Base-by-base conservation (phyloP, 2,329 filamentous ascomycete species). In the Monascus ruber region DNA sequence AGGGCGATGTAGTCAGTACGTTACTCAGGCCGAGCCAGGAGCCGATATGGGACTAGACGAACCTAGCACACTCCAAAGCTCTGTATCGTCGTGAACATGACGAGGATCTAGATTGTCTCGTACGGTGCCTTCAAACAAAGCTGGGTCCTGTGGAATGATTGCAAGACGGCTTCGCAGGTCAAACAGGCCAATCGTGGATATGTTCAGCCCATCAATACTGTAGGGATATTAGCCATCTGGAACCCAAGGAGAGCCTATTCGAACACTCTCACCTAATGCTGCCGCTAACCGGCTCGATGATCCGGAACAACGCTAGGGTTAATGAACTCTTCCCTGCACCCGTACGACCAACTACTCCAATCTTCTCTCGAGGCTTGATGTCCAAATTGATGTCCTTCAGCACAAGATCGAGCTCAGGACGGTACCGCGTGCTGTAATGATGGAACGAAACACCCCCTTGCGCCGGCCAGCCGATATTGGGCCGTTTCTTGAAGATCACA, bases 141-240 rank as follows among this genome's bases (percentile, higher is more conserved):
- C 89, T 26, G 91, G 89, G 64, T 98, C 93, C 60, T 98, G 91
- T 4, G 93, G 91, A 49, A 98, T 98, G 55, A 98, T 98, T 39
- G 91, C 89, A 35, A 98, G 72, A 42, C 91, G 81, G 40, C 88
- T 77, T 40, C 91, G 80, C 40, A 98, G 73, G 61, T 98, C 91
- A 39, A 94, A 66, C 38, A 98, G 68, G 2, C 91, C 91, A 54
- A 98, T 95, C 3, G 77, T 79, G 39, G 85, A 89, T 8, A 91
- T 94, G 64, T 95, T 84, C 39, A 98, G 68, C 34, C 77, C 74
- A 63, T 98, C 91, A 54, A 98, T 94, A 51, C 78, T 83, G 36
- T 35, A 34, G 28, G 33, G 29, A 36, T n/a, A 38, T 54, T 42
- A 55, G 38, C 28, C 6, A 44, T 35, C 4, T 35, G 38, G 39